These are phyloP conservation scores for Sarcomyxa edulis DNA, from an alignment of 768 basidiomycete genomes.

Conservation along the genomic window DNA sequence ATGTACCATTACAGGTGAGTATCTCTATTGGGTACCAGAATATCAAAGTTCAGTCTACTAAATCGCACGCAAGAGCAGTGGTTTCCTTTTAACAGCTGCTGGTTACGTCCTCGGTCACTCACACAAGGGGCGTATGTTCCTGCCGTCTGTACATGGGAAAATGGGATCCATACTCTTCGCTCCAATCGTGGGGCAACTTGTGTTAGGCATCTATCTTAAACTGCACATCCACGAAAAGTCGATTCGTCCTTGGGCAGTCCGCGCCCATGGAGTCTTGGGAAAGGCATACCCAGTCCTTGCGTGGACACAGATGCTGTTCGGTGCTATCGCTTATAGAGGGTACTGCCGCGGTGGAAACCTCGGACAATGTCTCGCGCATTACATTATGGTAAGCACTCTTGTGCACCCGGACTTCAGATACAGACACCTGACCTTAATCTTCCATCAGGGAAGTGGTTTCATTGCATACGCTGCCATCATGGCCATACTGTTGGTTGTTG, in stretches of 20 bases:
- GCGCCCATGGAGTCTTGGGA: constrained; percentile 73
- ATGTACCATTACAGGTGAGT: constrained; percentile 81
- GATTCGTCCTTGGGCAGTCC: constrained; percentile 65
- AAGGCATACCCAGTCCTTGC: constrained; percentile 80
- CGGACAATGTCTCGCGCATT: constrained; percentile 85
- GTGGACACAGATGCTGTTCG: constrained; percentile 89
- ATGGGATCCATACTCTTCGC: constrained; percentile 63
- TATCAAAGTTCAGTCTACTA: too few relatives aligned
- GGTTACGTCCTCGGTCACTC: constrained; percentile 83
- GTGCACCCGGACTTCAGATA: too few relatives aligned
- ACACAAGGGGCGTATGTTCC: constrained; percentile 80
- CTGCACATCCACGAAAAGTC: constrained; percentile 82
- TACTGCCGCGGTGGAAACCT: constrained; percentile 78
- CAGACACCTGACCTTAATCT: neutral
- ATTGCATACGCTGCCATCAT: constrained; percentile 83
- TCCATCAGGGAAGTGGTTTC: constrained; percentile 59
- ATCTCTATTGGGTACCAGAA: constrained; percentile 2
- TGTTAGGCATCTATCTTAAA: constrained; percentile 85
- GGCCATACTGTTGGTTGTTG: constrained; percentile 70
- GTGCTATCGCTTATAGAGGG: constrained; percentile 64
- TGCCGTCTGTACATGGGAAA: constrained; percentile 64
- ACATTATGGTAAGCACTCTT: constrained; percentile 56
- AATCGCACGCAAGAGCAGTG: constrained; percentile 41
- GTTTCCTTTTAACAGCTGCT: constrained; percentile 61
- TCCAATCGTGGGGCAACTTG: constrained; percentile 62